Evolutionary conservation across 352 stramenopile species (phyloP), one percentile per base, ranked within the genome.

Genomic region (Peronosclerospora sorghi): DNA sequence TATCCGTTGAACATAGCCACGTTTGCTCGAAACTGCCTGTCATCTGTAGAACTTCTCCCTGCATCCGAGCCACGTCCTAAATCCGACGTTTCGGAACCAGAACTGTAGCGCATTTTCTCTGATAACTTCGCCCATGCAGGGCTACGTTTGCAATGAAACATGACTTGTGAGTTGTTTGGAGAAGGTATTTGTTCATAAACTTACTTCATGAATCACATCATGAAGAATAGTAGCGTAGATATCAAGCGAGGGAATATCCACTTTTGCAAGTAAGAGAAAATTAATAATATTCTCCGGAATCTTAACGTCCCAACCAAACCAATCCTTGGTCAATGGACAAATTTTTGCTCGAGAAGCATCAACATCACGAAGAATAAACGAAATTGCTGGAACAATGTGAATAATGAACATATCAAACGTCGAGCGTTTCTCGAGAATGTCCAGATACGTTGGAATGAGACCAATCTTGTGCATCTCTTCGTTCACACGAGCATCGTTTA

Each of bases 351-450:
- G 63, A 7, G 62, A 65, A 13, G 60, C 65, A 27, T 88, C 77
- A 8, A 56, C 63, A 59, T 92, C 80, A 24, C 73, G 74, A 30
- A 92, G 50, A 40, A 92, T 68, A 45, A 85, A 92, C 10, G 75
- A 74, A 18, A 92, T 71, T 0, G 76, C 73, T 1, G 80, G 79
- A 5, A 92, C 69, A 35, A 86, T 59, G 55, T 89, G 80, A 38
- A 92, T 89, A n/a, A 88, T 59, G 18, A 92, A 57, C 80, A 92
- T 92, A 38, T 92, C 80, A 26, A 87, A 88, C 17, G 64, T 68
- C 38, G 80, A 69, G 13, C 77, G 76, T n/a, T 66, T 64, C 42
- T 78, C 63, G 8, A 92, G 47, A 26, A 85, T 62, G 19, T 59
- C 35, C 2, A 92, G 51, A 45, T 92, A 92, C n/a, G 62, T 63